Base-by-base conservation (phyloP, 257 asterid species). In the Cruciata laevipes region DNA sequence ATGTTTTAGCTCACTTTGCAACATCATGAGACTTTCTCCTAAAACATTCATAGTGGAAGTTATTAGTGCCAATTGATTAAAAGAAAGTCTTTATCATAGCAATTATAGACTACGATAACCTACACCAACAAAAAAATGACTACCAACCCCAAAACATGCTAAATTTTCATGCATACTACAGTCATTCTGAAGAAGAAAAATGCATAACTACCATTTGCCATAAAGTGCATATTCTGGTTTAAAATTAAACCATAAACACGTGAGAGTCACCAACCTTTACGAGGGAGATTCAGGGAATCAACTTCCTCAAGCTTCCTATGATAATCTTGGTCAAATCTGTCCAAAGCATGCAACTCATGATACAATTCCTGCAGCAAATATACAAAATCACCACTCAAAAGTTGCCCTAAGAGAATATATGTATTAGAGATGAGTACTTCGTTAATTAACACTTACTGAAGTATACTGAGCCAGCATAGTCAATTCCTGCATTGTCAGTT, bases 341-440 rank as follows among this genome's bases (percentile, higher is more conserved):
- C 98, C 84, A 95, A 79, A 65, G 97, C 87, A 69, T 90, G 99
- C 69, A 84, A 70, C 79, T 95, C 99, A 27, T 95, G 99, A 80
- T 95, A 95, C 75, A 95, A 71, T 78, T 95, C 99, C 99, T 95
- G 90, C 81, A 86, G 37, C 68, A 25, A 61, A 60, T 70, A 30
- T 60, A 75, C 25, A 68, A 73, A 56, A 70, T 55, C 69, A 69
- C 24, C 73, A 63, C 74, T 61, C 75, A 65, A 67, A 61, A 61
- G 61, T 7, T 24, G 37, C 32, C 32, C 23, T 21, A 21, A 33
- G 21, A 18, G 23, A 37, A 37, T 37, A 37, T 32, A 32, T 37
- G 8, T 37, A 0, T 37, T 37, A 7, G 42, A 7, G 10, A 37
- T 7, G 42, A 37, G 42, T 37, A 37, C 42, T 37, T 37, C 8